A percentile compares a stretch with the other conserved stretches of the same genome.
These are phyloP conservation scores for Evansstolkia leycettana DNA, from an alignment of 495 filamentous ascomycete species.

Conservation along the genomic window DNA sequence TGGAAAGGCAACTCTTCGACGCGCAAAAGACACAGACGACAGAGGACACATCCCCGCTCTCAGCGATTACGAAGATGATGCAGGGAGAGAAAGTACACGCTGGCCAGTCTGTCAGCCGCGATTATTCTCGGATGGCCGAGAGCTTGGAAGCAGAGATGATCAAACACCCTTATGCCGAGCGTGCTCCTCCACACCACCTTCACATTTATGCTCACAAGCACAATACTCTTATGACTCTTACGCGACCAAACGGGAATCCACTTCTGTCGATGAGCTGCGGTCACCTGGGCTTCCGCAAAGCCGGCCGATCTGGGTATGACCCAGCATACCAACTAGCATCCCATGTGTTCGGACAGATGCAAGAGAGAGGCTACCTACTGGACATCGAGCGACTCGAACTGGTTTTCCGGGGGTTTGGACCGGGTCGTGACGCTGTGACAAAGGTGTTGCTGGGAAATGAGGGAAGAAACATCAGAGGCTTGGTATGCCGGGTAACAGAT, in stretches of 20 bases:
- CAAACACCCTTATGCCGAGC: slow-evolving; percentile 25
- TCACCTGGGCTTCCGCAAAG: slow-evolving; percentile 78
- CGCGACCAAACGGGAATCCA: slow-evolving; percentile 62
- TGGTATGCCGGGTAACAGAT: slow-evolving; percentile 69
- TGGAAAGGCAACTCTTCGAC: slow-evolving; percentile 23
- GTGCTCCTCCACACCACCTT: slow-evolving; percentile 56
- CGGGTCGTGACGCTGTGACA: slow-evolving; percentile 72
- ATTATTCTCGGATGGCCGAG: slow-evolving; percentile 22
- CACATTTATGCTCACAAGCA: slow-evolving; percentile 80
- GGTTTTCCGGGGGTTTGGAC: slow-evolving; percentile 68
- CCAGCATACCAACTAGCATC: slow-evolving; percentile 83
- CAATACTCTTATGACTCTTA: slow-evolving; percentile 86
- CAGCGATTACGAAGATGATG: slow-evolving; percentile 24
- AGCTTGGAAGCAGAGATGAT: slow-evolving; percentile 27
- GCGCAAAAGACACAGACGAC: slow-evolving; percentile 6
- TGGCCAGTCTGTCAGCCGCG: slow-evolving; percentile 10
- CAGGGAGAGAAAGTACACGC: slow-evolving; percentile 10
- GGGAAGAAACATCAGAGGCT: slow-evolving; percentile 55
- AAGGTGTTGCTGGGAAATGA: slow-evolving; percentile 83
- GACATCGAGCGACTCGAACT: slow-evolving; percentile 53
- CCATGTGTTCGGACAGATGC: slow-evolving; percentile 64
- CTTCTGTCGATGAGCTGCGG: slow-evolving; percentile 67
- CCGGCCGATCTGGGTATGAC: slow-evolving; percentile 67
- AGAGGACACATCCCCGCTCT: slow-evolving; percentile 14
- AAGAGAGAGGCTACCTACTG: slow-evolving; percentile 58